Base-by-base conservation (phyloP, 805 yeast species). In the Vanderwaltozyma yarrowii region DNA sequence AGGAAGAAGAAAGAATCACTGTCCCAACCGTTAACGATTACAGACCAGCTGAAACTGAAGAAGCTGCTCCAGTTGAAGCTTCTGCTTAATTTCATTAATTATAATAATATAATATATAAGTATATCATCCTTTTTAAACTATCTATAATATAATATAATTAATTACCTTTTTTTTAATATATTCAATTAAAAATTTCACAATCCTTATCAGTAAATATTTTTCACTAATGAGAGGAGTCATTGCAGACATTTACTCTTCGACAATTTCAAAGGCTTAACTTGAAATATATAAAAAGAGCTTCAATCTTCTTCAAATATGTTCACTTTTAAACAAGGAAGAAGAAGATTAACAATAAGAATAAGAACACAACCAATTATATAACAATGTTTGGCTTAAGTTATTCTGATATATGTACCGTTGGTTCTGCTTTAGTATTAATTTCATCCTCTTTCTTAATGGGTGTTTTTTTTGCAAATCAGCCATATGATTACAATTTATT, bases 21-120 rank as follows among this genome's bases (percentile, higher is more conserved):
- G 86, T 79, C 63, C 94, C 95, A 65, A 67, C 76, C 54, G 95
- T 84, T 65, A 80, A 76, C 67, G 76, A 76, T 66, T 80, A 83
- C 85, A 61, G 62, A 60, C 61, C 62, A 49, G 61, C 59, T 50
- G 65, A 62, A 40, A 35, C 36, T 19, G 33, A 41, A 29, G 43
- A 35, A 30, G 45, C 43, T 39, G 54, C 46, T 40, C 53, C 45
- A 38, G 49, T 49, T 38, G 54, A 62, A 30, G 44, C 36, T 37
- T 35, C 40, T 19, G 50, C 44, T 39, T 44, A 39, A 41, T 31
- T 19, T 31, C 20, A 35, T 28, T 35, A 26, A 33, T 14, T 12
- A 18, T 21, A 29, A 36, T 25, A 21, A 17, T 17, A 16, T 15
- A 13, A 28, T 15, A 30, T 30, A 35, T 29, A 23, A n/a, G 18